Evolutionary conservation across 495 filamentous ascomycete genomes (phyloP).

Genomic region (Aspergillus affinis): DNA sequence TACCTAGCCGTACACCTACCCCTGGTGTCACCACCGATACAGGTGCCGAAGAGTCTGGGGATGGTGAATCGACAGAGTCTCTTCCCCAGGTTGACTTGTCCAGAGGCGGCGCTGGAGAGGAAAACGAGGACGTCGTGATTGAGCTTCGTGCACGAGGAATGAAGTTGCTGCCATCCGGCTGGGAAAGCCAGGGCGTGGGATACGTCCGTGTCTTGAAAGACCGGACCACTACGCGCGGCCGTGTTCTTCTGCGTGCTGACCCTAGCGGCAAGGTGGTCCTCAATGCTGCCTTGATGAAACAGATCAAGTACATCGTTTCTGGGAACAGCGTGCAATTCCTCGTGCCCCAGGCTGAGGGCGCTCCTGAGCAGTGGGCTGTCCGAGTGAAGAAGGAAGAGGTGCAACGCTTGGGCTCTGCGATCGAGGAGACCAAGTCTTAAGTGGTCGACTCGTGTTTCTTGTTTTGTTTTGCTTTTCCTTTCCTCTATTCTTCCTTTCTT

Average conservation of each 20-base stretch:
- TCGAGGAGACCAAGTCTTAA: conserved; percentile 26
- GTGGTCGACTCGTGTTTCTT: background rate
- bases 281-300: conserved; percentile 61
- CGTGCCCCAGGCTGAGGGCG: conserved; percentile 50
- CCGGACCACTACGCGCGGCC: conserved; percentile 58
- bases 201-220: conserved; percentile 66
- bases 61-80: conserved; percentile 54
- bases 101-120: conserved; percentile 63
- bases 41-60: conserved; percentile 58
- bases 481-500: background rate
- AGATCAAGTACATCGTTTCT: conserved; percentile 54
- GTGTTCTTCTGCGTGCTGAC: conserved; percentile 66
- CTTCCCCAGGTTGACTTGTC: conserved; percentile 59
- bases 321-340: conserved; percentile 58
- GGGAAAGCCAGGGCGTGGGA: conserved; percentile 63
- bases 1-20: conserved; percentile 27
- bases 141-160: conserved; percentile 64
- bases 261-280: conserved; percentile 67
- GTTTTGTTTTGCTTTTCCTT: background rate
- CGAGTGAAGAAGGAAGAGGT: conserved; percentile 57
- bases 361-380: conserved; percentile 62
- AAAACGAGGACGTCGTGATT: conserved; percentile 64
- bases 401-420: conserved; percentile 12
- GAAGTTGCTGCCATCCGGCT: conserved; percentile 46
- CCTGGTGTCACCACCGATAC: conserved; percentile 58